Conservation (phyloP, 345 rosid species). For the Salix caprea region DNA sequence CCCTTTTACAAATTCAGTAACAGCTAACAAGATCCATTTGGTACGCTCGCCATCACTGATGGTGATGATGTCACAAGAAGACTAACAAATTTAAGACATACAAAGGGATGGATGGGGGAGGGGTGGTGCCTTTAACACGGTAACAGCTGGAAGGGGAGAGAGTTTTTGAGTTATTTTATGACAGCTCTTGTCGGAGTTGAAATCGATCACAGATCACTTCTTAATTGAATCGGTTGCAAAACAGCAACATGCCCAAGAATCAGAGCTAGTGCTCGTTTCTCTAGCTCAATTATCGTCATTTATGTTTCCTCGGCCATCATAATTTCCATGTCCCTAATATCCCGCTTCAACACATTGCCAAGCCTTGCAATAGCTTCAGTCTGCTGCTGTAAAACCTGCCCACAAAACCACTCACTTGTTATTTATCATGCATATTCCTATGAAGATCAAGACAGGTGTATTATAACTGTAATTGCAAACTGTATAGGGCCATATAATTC, state of each 20-base stretch:
- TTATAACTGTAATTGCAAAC: not conserved
- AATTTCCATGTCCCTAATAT: conserved; percentile 74
- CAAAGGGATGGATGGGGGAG: not conserved
- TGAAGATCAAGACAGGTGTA: not conserved
- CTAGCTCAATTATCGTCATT: conserved; percentile 39
- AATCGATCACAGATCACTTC: not conserved
- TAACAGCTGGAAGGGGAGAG: not conserved
- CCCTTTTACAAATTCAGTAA: not conserved
- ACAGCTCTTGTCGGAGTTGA: not conserved
- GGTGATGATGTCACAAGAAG: not conserved
- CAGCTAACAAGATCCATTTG: not conserved
- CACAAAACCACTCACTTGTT: not conserved
- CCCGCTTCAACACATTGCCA: conserved; percentile 74
- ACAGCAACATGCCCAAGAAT: not conserved
- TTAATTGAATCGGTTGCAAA: not conserved
- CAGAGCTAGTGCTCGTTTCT: not conserved
- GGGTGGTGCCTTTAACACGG: not conserved
- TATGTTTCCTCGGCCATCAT: conserved; percentile 80
- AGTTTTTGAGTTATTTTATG: not conserved
- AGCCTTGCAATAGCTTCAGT: conserved; percentile 87
- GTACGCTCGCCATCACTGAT: not conserved
- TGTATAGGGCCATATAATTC: not conserved
- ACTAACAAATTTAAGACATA: not conserved
- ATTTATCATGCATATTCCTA: not conserved
- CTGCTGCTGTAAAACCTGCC: conserved; percentile 74